A percentile compares a stretch with the other conserved stretches of the same genome.
phyloP scores from a whole-genome alignment of 1,284 basidiomycete species.

The Marasmius oreades region DNA sequence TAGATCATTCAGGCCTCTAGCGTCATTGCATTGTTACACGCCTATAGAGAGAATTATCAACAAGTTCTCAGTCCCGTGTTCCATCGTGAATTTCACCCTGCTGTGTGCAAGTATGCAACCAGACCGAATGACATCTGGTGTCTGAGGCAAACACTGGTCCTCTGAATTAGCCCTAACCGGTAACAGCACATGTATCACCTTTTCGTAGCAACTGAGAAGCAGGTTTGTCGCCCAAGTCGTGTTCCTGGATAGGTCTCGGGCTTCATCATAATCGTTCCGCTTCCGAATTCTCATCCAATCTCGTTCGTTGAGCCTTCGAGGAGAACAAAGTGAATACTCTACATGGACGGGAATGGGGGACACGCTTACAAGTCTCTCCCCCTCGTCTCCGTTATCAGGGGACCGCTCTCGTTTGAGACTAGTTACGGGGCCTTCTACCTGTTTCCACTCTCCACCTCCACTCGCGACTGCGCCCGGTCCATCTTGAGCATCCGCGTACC shows the following conservation, averaged over 20 bases:
- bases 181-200: no score
- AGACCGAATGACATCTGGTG: no score
- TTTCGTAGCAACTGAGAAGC: no score
- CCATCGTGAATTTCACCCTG: no score
- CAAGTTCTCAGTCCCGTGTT: no score
- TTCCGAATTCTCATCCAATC: slow-evolving; percentile 58
- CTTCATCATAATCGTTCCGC: slow-evolving; percentile 58
- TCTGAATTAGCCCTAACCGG: no score
- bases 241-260: neutral
- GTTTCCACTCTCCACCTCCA: slow-evolving; percentile 84
- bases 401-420: slow-evolving; percentile 65
- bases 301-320: slow-evolving; percentile 46
- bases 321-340: slow-evolving; percentile 10
- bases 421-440: slow-evolving; percentile 39
- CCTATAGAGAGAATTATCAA: no score
- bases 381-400: slow-evolving; percentile 66
- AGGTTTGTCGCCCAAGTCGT: no score
- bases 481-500: slow-evolving; percentile 84
- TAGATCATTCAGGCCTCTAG: no score
- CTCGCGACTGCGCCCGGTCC: slow-evolving; percentile 79
- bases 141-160: no score
- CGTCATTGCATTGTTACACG: no score
- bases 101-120: no score
- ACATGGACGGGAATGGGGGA: slow-evolving; percentile 2
- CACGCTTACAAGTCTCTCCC: slow-evolving; percentile 47